Percentiles rank a stretch among this genome's conserved stretches.
Evolutionary conservation across 2,329 filamentous ascomycete species (phyloP).

Genomic region (Elsinoe australis): DNA sequence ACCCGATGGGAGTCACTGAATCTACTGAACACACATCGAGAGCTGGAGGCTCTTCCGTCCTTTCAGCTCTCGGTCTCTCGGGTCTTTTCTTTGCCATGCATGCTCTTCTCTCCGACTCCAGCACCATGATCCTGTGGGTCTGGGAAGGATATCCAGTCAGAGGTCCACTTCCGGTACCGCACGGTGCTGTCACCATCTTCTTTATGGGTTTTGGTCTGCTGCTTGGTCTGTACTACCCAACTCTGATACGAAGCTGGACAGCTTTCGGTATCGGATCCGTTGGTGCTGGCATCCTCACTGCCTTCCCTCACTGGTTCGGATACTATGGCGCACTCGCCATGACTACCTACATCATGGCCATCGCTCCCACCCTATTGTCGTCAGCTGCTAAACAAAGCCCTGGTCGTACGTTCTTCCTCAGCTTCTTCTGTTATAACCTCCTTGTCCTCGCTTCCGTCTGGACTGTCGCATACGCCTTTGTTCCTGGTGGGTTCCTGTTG

Average conservation of each 20-base stretch:
- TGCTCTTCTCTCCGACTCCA: slow-evolving; percentile 89
- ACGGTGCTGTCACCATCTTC: slow-evolving; percentile 77
- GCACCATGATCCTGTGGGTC: slow-evolving; percentile 97
- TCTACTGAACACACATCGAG: slow-evolving; percentile 7
- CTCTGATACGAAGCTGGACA: slow-evolving; percentile 67
- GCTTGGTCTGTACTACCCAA: slow-evolving; percentile 65
- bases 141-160: slow-evolving; percentile 94
- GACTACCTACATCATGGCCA: slow-evolving; percentile 73
- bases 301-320: slow-evolving; percentile 74
- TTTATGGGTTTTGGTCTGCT: slow-evolving; percentile 79
- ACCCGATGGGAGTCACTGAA: slow-evolving; percentile 15
- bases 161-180: slow-evolving; percentile 80
- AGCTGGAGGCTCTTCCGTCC: slow-evolving; percentile 52
- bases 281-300: slow-evolving; percentile 71
- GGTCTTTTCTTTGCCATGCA: slow-evolving; percentile 85
- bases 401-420: slow-evolving; percentile 73
- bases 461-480: slow-evolving; percentile 97
- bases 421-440: slow-evolving; percentile 87
- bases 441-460: slow-evolving; percentile 96
- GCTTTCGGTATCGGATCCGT: slow-evolving; percentile 69
- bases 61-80: slow-evolving; percentile 70
- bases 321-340: slow-evolving; percentile 75
- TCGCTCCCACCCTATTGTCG: slow-evolving; percentile 65
- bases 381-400: slow-evolving; percentile 71
- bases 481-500: slow-evolving; percentile 85